Conservation (phyloP, 176 grass and related monocot species). For the Chloris gayana region DNA sequence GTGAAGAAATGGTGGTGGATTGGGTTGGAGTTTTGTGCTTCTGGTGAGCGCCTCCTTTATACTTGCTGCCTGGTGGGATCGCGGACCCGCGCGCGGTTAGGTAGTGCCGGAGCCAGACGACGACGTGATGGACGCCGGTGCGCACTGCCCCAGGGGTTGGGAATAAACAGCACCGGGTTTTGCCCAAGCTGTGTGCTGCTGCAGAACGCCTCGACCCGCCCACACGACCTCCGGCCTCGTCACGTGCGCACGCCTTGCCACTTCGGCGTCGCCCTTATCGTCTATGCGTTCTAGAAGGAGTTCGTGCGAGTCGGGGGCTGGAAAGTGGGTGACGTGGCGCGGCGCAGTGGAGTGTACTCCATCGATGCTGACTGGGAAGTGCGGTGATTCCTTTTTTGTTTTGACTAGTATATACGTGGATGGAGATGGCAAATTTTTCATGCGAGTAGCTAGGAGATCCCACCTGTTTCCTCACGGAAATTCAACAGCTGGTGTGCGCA, state of each 20-base stretch:
- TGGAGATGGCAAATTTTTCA: background rate
- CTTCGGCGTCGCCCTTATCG: background rate
- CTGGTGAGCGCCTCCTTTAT: background rate
- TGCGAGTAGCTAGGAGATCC: background rate
- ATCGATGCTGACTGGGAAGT: background rate
- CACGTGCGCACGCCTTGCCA: background rate
- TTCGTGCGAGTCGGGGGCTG: background rate
- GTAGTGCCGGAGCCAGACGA: background rate
- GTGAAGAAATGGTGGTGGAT: background rate
- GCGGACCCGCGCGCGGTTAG: background rate
- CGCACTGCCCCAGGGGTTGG: background rate
- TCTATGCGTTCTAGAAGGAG: slow-evolving; percentile 35
- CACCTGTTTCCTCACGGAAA: background rate
- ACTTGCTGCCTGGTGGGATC: slow-evolving; percentile 17
- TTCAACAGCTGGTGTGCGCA: background rate
- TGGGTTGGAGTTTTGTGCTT: slow-evolving; percentile 14
- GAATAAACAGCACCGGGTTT: background rate
- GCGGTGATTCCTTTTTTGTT: background rate
- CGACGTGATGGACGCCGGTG: background rate
- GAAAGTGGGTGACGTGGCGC: background rate
- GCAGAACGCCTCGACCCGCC: background rate
- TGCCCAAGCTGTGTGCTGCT: slow-evolving; percentile 19
- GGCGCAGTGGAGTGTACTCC: background rate
- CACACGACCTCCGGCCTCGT: background rate
- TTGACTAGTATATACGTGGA: background rate